These are phyloP conservation scores for Voacanga thouarsii DNA, from an alignment of 257 asterid species.

Conservation along the genomic window DNA sequence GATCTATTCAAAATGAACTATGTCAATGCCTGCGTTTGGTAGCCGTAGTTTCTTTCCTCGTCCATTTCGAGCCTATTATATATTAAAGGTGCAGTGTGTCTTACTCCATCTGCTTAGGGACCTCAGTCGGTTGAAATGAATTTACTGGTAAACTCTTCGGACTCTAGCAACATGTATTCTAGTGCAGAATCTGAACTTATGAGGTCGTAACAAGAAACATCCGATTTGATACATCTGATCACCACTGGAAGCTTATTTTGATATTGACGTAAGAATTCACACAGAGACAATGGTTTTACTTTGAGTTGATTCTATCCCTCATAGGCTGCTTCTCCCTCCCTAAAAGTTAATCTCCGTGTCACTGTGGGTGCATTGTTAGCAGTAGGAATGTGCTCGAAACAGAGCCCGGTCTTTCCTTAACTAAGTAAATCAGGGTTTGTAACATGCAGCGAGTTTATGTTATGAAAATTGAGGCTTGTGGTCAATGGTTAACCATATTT, in stretches of 20 bases:
- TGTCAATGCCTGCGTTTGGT: conserved; percentile 23
- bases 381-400: not conserved
- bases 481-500: no score
- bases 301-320: not conserved
- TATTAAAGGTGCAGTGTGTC: not conserved
- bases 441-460: not conserved
- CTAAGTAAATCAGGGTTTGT: not conserved
- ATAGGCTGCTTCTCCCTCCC: not conserved
- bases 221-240: conserved; percentile 1
- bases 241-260: conserved; percentile 9
- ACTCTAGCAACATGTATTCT: not conserved
- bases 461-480: no score
- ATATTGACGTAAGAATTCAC: not conserved
- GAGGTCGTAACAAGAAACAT: not conserved
- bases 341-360: not conserved
- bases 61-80: conserved; percentile 2
- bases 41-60: conserved; percentile 10
- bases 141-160: not conserved
- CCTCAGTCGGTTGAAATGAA: conserved; percentile 2
- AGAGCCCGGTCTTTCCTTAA: not conserved
- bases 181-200: not conserved
- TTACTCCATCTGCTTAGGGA: not conserved
- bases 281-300: not conserved
- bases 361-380: not conserved
- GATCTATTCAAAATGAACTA: conserved; percentile 11